A percentile compares a stretch with the other conserved stretches of the same genome.
Evolutionary conservation across 1,284 basidiomycete genomes (phyloP).

Genomic region (Porodaedalea pini): DNA sequence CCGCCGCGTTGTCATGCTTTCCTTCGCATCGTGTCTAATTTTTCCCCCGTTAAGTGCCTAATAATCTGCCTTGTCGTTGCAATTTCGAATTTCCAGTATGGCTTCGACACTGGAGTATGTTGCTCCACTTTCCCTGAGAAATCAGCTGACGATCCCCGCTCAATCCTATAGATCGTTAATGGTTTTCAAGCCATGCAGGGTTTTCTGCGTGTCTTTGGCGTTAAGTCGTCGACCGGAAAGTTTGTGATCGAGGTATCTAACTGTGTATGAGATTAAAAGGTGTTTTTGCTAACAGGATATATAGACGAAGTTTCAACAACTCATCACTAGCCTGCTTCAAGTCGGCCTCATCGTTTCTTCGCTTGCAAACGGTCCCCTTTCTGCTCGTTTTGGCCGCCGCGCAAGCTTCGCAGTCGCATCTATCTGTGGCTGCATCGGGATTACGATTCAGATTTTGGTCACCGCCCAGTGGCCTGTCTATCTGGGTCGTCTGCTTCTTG

Average conservation of each 20-base stretch:
- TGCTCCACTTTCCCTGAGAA: neutral
- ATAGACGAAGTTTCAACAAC: constrained; percentile 22
- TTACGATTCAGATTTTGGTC: constrained; percentile 22
- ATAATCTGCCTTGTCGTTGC: constrained; percentile 20
- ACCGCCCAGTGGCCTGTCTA: constrained; percentile 22
- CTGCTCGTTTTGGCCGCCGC: constrained; percentile 18
- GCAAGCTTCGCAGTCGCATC: constrained; percentile 19
- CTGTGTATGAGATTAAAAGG: no score
- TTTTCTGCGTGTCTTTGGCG: constrained; percentile 20
- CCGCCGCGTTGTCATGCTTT: neutral
- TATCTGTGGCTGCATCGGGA: constrained; percentile 15
- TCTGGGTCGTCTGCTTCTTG: constrained; percentile 20
- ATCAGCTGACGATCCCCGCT: neutral
- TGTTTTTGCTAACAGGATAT: neutral
- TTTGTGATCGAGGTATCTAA: constrained; percentile 16
- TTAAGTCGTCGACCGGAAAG: constrained; percentile 2
- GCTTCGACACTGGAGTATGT: constrained; percentile 19
- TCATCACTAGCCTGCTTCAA: constrained; percentile 23
- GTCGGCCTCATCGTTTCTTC: constrained; percentile 22
- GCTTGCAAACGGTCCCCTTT: constrained; percentile 20
- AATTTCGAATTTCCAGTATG: constrained; percentile 23
- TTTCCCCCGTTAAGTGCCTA: constrained; percentile 17
- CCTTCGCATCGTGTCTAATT: neutral
- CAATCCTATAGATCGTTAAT: constrained; percentile 18
- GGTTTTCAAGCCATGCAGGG: constrained; percentile 25